These are phyloP conservation scores for Ulmus americana DNA, from an alignment of 331 rosid species.

Conservation along the genomic window DNA sequence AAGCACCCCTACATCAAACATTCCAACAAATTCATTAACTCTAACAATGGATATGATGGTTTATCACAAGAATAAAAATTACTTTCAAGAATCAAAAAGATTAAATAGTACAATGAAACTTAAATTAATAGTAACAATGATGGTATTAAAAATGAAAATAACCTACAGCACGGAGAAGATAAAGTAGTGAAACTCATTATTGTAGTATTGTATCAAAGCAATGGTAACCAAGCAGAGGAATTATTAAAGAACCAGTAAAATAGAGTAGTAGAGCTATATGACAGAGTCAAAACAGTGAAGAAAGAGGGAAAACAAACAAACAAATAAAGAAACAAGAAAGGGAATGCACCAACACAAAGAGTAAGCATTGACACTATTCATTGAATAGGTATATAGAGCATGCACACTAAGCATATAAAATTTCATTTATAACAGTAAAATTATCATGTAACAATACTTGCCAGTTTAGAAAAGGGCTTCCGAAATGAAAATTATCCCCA, in stretches of 20 bases:
- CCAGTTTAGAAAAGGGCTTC: conserved; percentile 76
- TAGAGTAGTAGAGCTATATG: not conserved
- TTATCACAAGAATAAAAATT: conserved; percentile 5
- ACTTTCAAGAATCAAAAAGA: conserved; percentile 14
- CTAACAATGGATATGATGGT: conserved; percentile 1
- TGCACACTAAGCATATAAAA: not conserved
- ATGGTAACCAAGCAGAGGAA: not conserved
- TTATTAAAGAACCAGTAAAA: not conserved
- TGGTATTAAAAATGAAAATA: not conserved
- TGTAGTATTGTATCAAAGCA: not conserved
- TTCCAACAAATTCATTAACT: conserved; percentile 25
- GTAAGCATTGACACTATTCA: not conserved
- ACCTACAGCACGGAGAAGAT: not conserved
- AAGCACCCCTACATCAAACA: conserved; percentile 66
- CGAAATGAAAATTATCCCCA: conserved; percentile 72
- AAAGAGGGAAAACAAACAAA: not conserved
- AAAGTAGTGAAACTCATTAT: not conserved
- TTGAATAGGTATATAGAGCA: conserved; percentile 1
- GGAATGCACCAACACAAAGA: not conserved
- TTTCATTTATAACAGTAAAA: conserved; percentile 9
- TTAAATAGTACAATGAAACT: not conserved
- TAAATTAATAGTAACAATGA: not conserved
- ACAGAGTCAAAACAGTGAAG: not conserved
- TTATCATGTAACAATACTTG: conserved; percentile 32
- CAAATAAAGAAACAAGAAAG: not conserved